Evolutionary conservation across 164 flowering plant species (phyloP).

Genomic region (Vitis labrusca): DNA sequence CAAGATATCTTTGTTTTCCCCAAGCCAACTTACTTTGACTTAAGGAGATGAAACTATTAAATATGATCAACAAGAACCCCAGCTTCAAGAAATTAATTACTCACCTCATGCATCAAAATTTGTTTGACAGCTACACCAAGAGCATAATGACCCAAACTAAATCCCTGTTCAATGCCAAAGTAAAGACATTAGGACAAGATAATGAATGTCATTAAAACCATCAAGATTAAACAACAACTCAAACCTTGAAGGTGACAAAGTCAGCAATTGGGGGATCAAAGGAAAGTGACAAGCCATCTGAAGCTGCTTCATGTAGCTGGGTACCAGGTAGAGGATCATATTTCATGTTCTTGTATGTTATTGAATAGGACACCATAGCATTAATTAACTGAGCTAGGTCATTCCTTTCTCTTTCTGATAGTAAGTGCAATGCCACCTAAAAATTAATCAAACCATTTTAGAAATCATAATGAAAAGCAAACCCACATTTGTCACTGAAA

Average conservation of each 20-base stretch:
- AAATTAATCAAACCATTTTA: conserved; percentile 7
- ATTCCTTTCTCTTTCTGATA: conserved; percentile 75
- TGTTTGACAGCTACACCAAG: conserved; percentile 78
- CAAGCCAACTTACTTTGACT: no score
- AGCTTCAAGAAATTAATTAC: conserved; percentile 13
- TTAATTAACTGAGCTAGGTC: conserved; percentile 64
- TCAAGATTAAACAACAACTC: conserved; percentile 1
- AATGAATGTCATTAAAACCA: conserved; percentile 3
- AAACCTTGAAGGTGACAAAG: conserved; percentile 75
- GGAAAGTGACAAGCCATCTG: conserved; percentile 53
- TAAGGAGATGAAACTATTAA: no score
- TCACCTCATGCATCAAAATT: conserved; percentile 87
- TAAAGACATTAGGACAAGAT: conserved; percentile 2
- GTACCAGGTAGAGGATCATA: conserved; percentile 33
- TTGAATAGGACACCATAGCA: conserved; percentile 76
- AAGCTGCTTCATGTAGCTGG: conserved; percentile 39
- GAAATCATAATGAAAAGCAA: neutral
- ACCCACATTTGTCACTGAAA: neutral
- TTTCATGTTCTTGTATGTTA: conserved; percentile 72
- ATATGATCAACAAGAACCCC: neutral
- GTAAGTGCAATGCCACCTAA: conserved; percentile 81
- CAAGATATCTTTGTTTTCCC: no score
- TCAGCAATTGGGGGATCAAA: conserved; percentile 78
- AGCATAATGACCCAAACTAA: conserved; percentile 43
- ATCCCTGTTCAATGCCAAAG: conserved; percentile 48